These are phyloP conservation scores for Lablab purpureus DNA, from an alignment of 306 rosid genomes.

Conservation along the genomic window DNA sequence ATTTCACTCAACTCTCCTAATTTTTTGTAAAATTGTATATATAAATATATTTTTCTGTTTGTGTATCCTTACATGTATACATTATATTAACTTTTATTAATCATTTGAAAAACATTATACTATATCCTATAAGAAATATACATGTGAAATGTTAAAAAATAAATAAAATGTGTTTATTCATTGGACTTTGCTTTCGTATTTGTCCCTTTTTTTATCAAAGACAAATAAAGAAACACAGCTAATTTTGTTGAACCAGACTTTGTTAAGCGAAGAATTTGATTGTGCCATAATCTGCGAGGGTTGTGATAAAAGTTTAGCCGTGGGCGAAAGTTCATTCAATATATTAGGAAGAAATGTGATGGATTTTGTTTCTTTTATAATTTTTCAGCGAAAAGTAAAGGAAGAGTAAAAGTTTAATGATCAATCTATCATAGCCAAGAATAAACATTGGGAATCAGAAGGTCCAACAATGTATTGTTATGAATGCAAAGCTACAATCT, in stretches of 20 bases:
- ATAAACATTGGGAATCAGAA: neutral
- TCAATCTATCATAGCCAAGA: neutral
- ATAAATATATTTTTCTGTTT: too few relatives aligned
- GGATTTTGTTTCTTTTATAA: neutral
- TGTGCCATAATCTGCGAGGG: neutral
- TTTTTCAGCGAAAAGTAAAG: neutral
- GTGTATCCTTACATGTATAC: too few relatives aligned
- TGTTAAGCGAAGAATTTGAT: neutral
- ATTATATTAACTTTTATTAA: too few relatives aligned
- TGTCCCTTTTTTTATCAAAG: neutral
- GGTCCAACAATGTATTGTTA: constrained; percentile 19
- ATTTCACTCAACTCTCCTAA: too few relatives aligned
- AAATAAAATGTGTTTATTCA: neutral
- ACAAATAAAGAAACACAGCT: neutral
- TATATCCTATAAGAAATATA: too few relatives aligned
- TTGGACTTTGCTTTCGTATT: neutral
- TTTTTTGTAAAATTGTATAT: too few relatives aligned
- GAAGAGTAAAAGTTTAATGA: neutral
- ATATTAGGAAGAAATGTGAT: neutral
- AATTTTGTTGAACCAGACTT: neutral
- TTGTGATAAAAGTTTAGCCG: neutral
- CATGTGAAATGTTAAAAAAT: too few relatives aligned
- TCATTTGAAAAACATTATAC: too few relatives aligned
- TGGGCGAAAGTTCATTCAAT: neutral
- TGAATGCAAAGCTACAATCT: constrained; percentile 11